phyloP scores from a whole-genome alignment of 495 filamentous ascomycete species.

The Lentithecium fluviatile region DNA sequence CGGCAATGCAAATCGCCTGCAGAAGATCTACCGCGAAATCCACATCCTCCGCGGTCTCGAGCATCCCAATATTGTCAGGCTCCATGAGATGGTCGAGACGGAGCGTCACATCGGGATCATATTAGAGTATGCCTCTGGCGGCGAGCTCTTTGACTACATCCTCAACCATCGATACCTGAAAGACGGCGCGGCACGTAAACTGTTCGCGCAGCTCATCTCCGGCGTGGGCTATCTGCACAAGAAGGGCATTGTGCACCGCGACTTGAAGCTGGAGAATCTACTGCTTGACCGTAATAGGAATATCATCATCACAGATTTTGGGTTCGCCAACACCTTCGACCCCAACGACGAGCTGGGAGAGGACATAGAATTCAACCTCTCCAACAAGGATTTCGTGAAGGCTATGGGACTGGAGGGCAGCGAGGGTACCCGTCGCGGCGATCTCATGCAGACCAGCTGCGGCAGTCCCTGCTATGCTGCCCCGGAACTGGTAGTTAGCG shows the following conservation, averaged over 20 bases:
- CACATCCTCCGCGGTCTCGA: slow-evolving; percentile 79
- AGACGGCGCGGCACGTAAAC: slow-evolving; percentile 79
- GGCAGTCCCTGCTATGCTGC: slow-evolving; percentile 94
- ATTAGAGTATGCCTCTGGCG: slow-evolving; percentile 95
- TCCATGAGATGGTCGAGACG: slow-evolving; percentile 98
- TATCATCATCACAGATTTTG: slow-evolving; percentile 99
- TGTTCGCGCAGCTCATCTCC: slow-evolving; percentile 95
- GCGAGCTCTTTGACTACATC: slow-evolving; percentile 98
- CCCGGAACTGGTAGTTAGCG: slow-evolving; percentile 94
- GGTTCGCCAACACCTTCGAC: slow-evolving; percentile 97
- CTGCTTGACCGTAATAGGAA: slow-evolving; percentile 94
- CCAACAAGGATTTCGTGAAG: slow-evolving; percentile 82
- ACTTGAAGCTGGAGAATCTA: slow-evolving; percentile 96
- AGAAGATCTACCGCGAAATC: slow-evolving; percentile 97
- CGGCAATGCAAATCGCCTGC: slow-evolving; percentile 78
- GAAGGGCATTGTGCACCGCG: slow-evolving; percentile 97
- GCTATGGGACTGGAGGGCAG: slow-evolving; percentile 67
- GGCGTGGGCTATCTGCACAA: slow-evolving; percentile 98
- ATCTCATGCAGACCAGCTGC: slow-evolving; percentile 78
- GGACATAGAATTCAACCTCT: slow-evolving; percentile 83
- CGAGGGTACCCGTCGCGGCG: slow-evolving; percentile 63
- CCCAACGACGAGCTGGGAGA: slow-evolving; percentile 82
- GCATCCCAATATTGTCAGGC: slow-evolving; percentile 93
- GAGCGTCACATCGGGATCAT: slow-evolving; percentile 97
- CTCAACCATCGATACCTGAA: slow-evolving; percentile 94